Percentiles rank a stretch among this genome's conserved stretches.
Evolutionary conservation across 2,329 filamentous ascomycete genomes (phyloP).

Genomic region (Botryosphaeria dothidea): DNA sequence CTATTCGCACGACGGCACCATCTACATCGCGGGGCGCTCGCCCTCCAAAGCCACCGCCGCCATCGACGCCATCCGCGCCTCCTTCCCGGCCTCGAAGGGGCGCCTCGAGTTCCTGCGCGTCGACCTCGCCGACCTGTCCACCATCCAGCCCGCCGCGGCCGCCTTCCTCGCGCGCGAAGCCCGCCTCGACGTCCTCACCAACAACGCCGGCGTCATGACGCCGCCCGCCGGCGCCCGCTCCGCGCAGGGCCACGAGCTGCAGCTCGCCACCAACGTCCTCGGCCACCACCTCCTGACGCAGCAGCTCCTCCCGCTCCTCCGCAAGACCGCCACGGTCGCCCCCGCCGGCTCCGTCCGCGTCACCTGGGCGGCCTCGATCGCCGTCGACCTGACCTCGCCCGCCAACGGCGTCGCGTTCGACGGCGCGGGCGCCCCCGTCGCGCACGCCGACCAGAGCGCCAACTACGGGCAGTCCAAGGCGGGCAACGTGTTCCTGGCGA

Average conservation of each 20-base stretch:
- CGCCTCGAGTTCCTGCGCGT: constrained; percentile 28
- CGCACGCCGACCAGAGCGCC: not conserved
- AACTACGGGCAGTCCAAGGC: constrained; percentile 31
- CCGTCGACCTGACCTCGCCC: constrained; percentile 19
- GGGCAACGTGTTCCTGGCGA: constrained; percentile 29
- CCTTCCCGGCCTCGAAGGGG: constrained; percentile 32
- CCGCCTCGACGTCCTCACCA: constrained; percentile 44
- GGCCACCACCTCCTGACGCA: constrained; percentile 43
- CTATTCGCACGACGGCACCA: constrained; percentile 54
- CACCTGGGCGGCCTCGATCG: constrained; percentile 31
- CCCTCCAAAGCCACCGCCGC: constrained; percentile 46
- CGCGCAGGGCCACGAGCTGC: constrained; percentile 28
- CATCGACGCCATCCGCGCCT: constrained; percentile 45
- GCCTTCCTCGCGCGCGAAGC: constrained; percentile 40
- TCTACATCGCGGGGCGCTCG: constrained; percentile 56
- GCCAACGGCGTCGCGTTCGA: constrained; percentile 18
- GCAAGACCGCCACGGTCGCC: constrained; percentile 29
- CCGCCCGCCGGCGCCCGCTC: constrained; percentile 28
- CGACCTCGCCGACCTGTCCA: constrained; percentile 46
- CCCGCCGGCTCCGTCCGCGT: constrained; percentile 34
- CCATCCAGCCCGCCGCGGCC: constrained; percentile 40
- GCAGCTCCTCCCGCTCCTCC: constrained; percentile 37
- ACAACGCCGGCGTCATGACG: constrained; percentile 37
- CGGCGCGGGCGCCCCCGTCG: not conserved
- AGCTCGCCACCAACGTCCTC: constrained; percentile 44